Conservation (phyloP, 75 land plant genomes). For the Isoetes taiwanensis region DNA sequence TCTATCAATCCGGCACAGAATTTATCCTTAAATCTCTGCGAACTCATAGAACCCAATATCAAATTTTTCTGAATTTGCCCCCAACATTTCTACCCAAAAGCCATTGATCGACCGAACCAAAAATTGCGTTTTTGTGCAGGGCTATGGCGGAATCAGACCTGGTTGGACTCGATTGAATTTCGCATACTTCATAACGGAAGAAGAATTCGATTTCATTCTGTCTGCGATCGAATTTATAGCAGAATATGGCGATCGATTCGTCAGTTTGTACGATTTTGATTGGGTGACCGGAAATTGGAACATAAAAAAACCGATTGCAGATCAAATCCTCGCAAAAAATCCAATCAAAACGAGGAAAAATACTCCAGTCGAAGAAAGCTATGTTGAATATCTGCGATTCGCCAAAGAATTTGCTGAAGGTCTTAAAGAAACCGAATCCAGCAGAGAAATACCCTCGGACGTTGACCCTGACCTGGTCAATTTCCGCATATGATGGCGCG, state of each 20-base stretch:
- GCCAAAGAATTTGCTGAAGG: neutral
- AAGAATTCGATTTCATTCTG: constrained; percentile 56
- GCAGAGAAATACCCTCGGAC: neutral
- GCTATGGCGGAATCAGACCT: constrained; percentile 53
- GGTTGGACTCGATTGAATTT: constrained; percentile 82
- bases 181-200: constrained; percentile 44
- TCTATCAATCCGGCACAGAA: too few species aligned
- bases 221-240: constrained; percentile 50
- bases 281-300: constrained; percentile 53
- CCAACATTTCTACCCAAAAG: too few species aligned
- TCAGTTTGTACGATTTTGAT: constrained; percentile 41
- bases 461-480: constrained; percentile 1
- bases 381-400: too few species aligned
- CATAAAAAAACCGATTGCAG: too few species aligned
- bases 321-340: too few species aligned
- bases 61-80: too few species aligned
- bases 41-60: too few species aligned
- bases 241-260: constrained; percentile 44
- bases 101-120: too few species aligned
- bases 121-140: constrained; percentile 27
- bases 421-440: neutral
- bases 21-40: too few species aligned
- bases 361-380: neutral
- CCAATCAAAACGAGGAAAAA: neutral
- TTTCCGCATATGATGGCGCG: constrained; percentile 12